Conservation (phyloP, 139 green algal genomes). For the Chlorella sorokiniana region DNA sequence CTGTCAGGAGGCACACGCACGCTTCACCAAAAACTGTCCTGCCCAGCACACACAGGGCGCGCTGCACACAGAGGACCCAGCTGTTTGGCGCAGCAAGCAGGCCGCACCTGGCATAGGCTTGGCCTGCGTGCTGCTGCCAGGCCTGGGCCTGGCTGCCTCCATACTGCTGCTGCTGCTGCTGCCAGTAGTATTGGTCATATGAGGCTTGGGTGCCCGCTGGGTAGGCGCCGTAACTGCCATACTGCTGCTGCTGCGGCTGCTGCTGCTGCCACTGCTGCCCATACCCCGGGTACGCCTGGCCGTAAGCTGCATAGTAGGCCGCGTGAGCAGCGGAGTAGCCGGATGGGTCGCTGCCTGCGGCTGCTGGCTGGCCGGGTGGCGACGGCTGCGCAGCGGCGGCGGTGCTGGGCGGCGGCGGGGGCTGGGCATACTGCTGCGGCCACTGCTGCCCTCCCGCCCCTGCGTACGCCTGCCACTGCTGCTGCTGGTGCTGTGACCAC, state of each 20-base stretch:
- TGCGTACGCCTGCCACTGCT: not conserved
- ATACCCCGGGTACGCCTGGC: not conserved
- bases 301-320: not conserved
- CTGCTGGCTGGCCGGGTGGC: not conserved
- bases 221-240: not conserved
- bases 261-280: not conserved
- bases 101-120: not conserved
- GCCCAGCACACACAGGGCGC: not conserved
- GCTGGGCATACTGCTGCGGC: not conserved
- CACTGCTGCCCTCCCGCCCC: not conserved
- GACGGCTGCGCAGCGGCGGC: not conserved
- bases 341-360: not conserved
- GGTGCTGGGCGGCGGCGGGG: not conserved
- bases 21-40: no score
- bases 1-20: not conserved
- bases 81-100: no score
- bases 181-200: no score
- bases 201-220: not conserved
- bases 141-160: not conserved
- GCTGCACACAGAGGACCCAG: no score
- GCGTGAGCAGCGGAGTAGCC: not conserved
- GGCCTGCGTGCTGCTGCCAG: not conserved
- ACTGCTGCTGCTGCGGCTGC: not conserved
- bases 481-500: not conserved
- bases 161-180: slow-evolving; percentile 9